Percentiles rank a stretch among this genome's conserved stretches.
These are phyloP conservation scores for Hypoxylon crocopeplum DNA, from an alignment of 495 filamentous ascomycete species.

Conservation along the genomic window DNA sequence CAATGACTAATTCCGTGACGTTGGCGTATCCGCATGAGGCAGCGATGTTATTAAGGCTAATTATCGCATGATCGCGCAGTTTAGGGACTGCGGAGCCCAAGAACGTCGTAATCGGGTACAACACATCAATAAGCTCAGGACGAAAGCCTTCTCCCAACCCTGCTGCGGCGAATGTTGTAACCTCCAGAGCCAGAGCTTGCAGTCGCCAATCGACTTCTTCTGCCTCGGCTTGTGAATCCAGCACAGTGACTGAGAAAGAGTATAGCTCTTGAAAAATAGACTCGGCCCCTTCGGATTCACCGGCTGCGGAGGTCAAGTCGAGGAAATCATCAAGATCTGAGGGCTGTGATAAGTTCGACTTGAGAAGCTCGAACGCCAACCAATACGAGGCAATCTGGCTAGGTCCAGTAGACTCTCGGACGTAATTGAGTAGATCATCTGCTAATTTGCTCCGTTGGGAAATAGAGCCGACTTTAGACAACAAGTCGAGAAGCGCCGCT, in stretches of 20 bases:
- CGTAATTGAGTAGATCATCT: conserved; percentile 63
- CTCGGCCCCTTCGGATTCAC: conserved; percentile 52
- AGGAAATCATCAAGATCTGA: conserved; percentile 72
- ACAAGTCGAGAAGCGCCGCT: conserved; percentile 52
- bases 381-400: conserved; percentile 76
- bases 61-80: conserved; percentile 82
- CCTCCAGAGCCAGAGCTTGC: conserved; percentile 75
- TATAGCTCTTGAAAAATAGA: conserved; percentile 80
- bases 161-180: conserved; percentile 72
- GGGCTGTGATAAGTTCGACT: conserved; percentile 55
- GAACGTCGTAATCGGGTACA: conserved; percentile 87
- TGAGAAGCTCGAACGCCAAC: conserved; percentile 77
- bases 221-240: conserved; percentile 61
- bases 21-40: conserved; percentile 74
- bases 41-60: conserved; percentile 80
- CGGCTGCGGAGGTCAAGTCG: conserved; percentile 50
- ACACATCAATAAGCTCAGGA: conserved; percentile 84
- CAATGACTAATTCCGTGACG: conserved; percentile 80
- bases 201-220: conserved; percentile 69
- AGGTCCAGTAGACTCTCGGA: conserved; percentile 61
- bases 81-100: conserved; percentile 74
- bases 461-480: conserved; percentile 54
- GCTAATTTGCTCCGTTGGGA: conserved; percentile 57
- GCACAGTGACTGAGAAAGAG: conserved; percentile 69
- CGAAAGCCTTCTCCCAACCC: conserved; percentile 74